These are phyloP conservation scores for Venturia nashicola DNA, from an alignment of 2,329 filamentous ascomycete genomes.

Conservation along the genomic window DNA sequence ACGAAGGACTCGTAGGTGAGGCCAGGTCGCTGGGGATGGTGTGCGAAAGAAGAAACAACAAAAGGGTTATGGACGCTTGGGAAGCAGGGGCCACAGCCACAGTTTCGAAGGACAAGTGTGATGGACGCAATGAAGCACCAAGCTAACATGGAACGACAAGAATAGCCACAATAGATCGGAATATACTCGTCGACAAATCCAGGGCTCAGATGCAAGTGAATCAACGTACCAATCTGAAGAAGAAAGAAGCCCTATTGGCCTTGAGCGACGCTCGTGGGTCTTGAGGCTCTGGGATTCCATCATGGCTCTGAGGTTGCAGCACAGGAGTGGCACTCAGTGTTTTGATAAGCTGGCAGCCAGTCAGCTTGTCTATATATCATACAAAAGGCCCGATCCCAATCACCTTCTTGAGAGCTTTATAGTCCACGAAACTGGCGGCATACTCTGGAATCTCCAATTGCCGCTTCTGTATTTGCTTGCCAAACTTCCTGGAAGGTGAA, in stretches of 20 bases:
- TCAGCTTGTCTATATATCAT: slow-evolving; percentile 16
- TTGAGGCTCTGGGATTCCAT: slow-evolving; percentile 28
- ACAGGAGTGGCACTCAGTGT: slow-evolving; percentile 87
- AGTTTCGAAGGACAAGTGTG: neutral
- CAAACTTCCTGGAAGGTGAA: slow-evolving; percentile 72
- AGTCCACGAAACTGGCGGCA: slow-evolving; percentile 97
- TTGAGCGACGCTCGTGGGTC: slow-evolving; percentile 86
- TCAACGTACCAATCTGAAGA: slow-evolving; percentile 76
- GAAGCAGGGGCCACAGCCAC: neutral
- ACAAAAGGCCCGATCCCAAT: neutral
- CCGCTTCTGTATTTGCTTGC: slow-evolving; percentile 97
- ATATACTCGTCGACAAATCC: neutral
- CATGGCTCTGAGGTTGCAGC: slow-evolving; percentile 62
- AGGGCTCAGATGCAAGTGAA: neutral
- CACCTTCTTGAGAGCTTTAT: slow-evolving; percentile 98
- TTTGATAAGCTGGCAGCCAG: slow-evolving; percentile 71
- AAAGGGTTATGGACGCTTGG: neutral
- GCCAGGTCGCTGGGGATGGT: neutral
- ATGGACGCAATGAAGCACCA: neutral
- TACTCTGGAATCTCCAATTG: slow-evolving; percentile 99
- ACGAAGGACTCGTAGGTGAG: too few species aligned
- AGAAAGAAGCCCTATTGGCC: slow-evolving; percentile 97
- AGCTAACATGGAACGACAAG: neutral
- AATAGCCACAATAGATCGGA: neutral
- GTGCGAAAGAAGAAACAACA: neutral